phyloP scores from a whole-genome alignment of 495 filamentous ascomycete species.

The Neurospora sp. region DNA sequence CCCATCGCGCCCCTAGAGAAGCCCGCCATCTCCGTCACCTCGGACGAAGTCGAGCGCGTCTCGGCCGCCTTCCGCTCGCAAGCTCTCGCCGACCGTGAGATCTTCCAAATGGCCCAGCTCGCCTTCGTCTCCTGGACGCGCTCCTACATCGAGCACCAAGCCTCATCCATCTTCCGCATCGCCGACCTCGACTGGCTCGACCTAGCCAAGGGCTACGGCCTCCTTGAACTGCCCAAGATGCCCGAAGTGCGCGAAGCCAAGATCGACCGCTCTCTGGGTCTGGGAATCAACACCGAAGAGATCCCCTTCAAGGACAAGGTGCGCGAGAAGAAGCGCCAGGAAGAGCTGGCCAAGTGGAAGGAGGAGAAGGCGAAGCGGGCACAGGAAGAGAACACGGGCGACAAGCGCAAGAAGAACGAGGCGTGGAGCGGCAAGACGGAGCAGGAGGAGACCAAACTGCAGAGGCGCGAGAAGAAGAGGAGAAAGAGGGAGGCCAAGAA shows the following conservation, averaged over 20 bases:
- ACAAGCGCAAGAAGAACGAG: constrained; percentile 44
- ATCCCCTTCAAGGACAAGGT: constrained; percentile 69
- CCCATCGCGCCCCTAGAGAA: constrained; percentile 57
- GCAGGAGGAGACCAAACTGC: constrained; percentile 51
- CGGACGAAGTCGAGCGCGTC: constrained; percentile 43
- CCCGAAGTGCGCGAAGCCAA: constrained; percentile 69
- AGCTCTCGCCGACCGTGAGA: constrained; percentile 61
- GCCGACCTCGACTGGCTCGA: constrained; percentile 75
- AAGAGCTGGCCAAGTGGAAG: constrained; percentile 27
- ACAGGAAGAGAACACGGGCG: constrained; percentile 12
- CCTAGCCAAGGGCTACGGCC: constrained; percentile 65
- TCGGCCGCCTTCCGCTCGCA: constrained; percentile 49
- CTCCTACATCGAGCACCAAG: constrained; percentile 84
- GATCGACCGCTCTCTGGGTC: constrained; percentile 62
- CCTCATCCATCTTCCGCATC: constrained; percentile 81
- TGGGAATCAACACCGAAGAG: constrained; percentile 66
- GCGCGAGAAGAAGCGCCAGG: constrained; percentile 60
- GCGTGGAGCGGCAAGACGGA: constrained; percentile 85
- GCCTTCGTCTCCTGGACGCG: constrained; percentile 90
- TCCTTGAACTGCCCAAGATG: constrained; percentile 87
- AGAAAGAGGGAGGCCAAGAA: constrained; percentile 60
- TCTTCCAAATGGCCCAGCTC: constrained; percentile 79
- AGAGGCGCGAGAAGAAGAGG: constrained; percentile 64
- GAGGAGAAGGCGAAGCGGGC: constrained; percentile 18
- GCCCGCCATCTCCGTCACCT: constrained; percentile 38